Conservation (phyloP, 228 moss, liverwort and hornwort species). For the Sphagnum fallax region DNA sequence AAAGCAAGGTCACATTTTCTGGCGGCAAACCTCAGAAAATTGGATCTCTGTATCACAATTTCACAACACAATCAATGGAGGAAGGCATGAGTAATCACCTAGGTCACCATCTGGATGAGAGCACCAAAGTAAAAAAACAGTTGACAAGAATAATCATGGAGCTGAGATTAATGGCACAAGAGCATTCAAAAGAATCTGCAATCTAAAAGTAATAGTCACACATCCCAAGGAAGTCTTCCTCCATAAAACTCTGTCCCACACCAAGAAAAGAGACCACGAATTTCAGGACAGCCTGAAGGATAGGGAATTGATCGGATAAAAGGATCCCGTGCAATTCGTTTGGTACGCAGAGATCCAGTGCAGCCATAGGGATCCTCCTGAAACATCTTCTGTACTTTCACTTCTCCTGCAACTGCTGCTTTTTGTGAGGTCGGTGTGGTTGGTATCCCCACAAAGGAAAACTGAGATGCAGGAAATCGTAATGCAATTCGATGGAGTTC, state of each 20-base stretch:
- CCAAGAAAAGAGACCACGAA: constrained; percentile 66
- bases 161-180: no score
- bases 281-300: constrained; percentile 87
- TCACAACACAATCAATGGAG: no score
- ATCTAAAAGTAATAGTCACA: no score
- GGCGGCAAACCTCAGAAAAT: no score
- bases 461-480: constrained; percentile 53
- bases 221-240: constrained; percentile 63
- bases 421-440: constrained; percentile 31
- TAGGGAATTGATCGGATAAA: constrained; percentile 80
- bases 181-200: not conserved
- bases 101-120: no score
- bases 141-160: no score
- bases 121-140: no score
- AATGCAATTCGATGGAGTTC: constrained; percentile 73
- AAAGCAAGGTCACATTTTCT: no score
- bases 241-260: constrained; percentile 56
- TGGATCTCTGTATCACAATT: no score
- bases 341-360: constrained; percentile 47
- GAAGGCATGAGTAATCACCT: no score
- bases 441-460: constrained; percentile 59
- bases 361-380: constrained; percentile 88
- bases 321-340: constrained; percentile 69
- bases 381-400: constrained; percentile 55
- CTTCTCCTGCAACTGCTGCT: constrained; percentile 54